Evolutionary conservation across 2,329 filamentous ascomycete species (phyloP).

Genomic region (Aspergillus sp.): DNA sequence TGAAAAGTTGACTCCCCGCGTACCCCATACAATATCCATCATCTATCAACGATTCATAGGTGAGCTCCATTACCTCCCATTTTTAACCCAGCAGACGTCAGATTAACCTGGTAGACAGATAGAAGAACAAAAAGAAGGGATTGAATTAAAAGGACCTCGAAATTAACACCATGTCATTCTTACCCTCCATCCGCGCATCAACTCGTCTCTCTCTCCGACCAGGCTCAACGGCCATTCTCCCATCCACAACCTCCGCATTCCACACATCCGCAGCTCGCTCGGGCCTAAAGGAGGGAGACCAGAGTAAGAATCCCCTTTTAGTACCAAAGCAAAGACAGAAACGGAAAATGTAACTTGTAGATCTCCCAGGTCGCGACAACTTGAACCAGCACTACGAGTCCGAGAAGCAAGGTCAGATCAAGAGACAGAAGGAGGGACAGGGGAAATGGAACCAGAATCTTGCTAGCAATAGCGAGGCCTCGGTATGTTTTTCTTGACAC

Average conservation of each 20-base stretch:
- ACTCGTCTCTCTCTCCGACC: slow-evolving; percentile 24
- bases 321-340: too few relatives aligned
- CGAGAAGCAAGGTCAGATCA: slow-evolving; percentile 63
- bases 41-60: background rate
- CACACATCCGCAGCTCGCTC: slow-evolving; percentile 28
- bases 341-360: background rate
- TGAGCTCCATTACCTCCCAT: background rate
- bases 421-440: slow-evolving; percentile 57
- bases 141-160: background rate
- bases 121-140: background rate
- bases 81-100: background rate
- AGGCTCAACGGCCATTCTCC: slow-evolving; percentile 7
- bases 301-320: slow-evolving; percentile 22
- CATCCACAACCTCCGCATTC: slow-evolving; percentile 23
- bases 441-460: slow-evolving; percentile 76
- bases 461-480: slow-evolving; percentile 76
- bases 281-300: slow-evolving; percentile 37
- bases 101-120: background rate
- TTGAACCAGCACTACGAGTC: slow-evolving; percentile 47
- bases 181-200: slow-evolving; percentile 28
- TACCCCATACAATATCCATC: background rate
- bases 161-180: slow-evolving; percentile 36
- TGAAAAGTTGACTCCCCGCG: background rate
- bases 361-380: slow-evolving; percentile 41
- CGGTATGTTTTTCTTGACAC: slow-evolving; percentile 45